phyloP scores from a whole-genome alignment of 2,329 filamentous ascomycete genomes.

The Aureobasidium sp. region DNA sequence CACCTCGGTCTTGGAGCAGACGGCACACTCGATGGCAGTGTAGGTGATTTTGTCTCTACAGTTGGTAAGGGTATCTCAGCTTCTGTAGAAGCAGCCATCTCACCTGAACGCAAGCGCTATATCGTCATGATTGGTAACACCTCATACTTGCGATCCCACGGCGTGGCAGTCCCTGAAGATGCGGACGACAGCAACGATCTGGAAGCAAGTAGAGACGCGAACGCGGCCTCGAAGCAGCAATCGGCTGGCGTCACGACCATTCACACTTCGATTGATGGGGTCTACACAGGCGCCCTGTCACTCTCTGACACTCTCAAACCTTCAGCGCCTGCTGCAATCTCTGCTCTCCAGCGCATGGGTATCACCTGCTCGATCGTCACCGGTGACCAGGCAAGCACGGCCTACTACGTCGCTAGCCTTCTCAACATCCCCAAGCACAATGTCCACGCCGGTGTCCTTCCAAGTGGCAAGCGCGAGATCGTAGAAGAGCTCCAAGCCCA shows the following conservation, averaged over 20 bases:
- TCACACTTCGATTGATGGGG: constrained; percentile 76
- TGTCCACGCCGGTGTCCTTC: constrained; percentile 80
- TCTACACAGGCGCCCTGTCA: constrained; percentile 73
- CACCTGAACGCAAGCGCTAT: constrained; percentile 62
- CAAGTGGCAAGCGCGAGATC: constrained; percentile 84
- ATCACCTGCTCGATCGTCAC: constrained; percentile 88
- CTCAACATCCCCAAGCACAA: constrained; percentile 71
- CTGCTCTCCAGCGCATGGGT: constrained; percentile 74
- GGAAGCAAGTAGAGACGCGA: constrained; percentile 13
- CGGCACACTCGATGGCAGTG: constrained; percentile 68
- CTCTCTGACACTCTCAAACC: constrained; percentile 89
- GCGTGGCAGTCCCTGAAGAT: constrained; percentile 56
- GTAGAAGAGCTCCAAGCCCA: constrained; percentile 66
- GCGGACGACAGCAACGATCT: constrained; percentile 39
- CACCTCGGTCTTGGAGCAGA: constrained; percentile 66
- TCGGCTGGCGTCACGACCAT: constrained; percentile 75
- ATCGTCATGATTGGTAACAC: constrained; percentile 75
- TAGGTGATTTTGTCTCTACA: constrained; percentile 74
- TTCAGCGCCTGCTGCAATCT: constrained; percentile 69
- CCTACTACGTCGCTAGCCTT: constrained; percentile 69
- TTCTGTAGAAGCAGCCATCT: constrained; percentile 65
- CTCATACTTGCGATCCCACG: constrained; percentile 64
- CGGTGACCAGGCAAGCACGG: constrained; percentile 79
- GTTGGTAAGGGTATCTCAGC: constrained; percentile 83
- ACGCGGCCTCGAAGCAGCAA: constrained; percentile 19